These are phyloP conservation scores for Ceratobasidium sp. DNA, from an alignment of 1,284 basidiomycete species.

Conservation along the genomic window DNA sequence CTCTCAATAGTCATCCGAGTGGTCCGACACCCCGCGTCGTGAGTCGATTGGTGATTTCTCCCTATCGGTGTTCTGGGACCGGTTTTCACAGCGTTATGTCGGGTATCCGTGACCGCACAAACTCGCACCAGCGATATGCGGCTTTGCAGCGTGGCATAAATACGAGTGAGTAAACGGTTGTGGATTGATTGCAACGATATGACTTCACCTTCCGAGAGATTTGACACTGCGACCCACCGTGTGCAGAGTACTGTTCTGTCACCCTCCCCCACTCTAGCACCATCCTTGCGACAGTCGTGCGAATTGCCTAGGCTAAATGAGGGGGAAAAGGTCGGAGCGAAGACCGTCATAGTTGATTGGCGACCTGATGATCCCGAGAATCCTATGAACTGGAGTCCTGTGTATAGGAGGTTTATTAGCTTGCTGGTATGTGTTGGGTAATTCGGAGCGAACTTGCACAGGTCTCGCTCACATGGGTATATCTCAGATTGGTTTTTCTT, in stretches of 20 bases:
- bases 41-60: no score
- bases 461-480: neutral
- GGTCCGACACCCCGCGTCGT: no score
- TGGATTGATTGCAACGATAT: no score
- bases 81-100: no score
- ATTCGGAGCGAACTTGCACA: neutral
- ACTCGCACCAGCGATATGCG: no score
- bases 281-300: constrained; percentile 21
- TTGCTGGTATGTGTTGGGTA: neutral
- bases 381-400: constrained; percentile 26
- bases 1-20: no score
- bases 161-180: no score
- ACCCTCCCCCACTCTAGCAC: constrained; percentile 25
- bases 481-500: constrained; percentile 12
- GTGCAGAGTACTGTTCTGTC: neutral
- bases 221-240: neutral
- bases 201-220: neutral
- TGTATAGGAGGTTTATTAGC: constrained; percentile 3
- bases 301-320: neutral
- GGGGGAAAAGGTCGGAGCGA: neutral
- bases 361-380: constrained; percentile 20
- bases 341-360: constrained; percentile 14
- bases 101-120: no score
- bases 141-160: no score
- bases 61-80: no score